Percentiles rank a stretch among this genome's conserved stretches.
Conservation (phyloP, 2,329 filamentous ascomycete genomes). For the Diaporthe vaccinii region DNA sequence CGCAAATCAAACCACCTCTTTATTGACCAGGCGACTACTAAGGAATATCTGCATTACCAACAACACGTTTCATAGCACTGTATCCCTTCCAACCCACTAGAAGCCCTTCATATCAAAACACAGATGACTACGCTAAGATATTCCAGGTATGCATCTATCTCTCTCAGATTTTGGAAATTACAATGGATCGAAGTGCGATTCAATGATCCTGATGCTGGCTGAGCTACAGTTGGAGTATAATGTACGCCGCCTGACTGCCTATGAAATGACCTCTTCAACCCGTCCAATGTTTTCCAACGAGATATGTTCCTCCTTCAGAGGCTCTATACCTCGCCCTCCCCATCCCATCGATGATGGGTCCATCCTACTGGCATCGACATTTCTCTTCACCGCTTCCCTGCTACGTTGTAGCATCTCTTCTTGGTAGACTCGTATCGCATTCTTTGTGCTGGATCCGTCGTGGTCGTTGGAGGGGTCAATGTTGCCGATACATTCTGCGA, state of each 20-base stretch:
- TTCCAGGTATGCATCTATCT: not conserved
- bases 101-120: not conserved
- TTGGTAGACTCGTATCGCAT: not conserved
- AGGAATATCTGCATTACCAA: too few relatives aligned
- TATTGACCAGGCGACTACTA: not conserved
- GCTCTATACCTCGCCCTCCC: constrained; percentile 6
- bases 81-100: not conserved
- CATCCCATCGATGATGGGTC: not conserved
- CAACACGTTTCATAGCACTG: not conserved
- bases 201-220: not conserved
- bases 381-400: not conserved
- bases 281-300: not conserved
- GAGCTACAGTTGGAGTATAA: not conserved
- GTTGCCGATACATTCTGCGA: not conserved
- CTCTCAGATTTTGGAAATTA: not conserved
- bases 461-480: not conserved
- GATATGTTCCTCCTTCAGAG: not conserved
- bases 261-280: too few relatives aligned
- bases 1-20: not conserved
- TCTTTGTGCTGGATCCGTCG: not conserved
- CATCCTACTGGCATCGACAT: not conserved
- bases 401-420: constrained; percentile 2
- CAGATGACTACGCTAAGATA: not conserved
- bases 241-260: not conserved
- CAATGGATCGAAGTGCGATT: not conserved